Conservation (phyloP, 2,329 filamentous ascomycete species). For the Immersiporthe knoxdaviesiana region DNA sequence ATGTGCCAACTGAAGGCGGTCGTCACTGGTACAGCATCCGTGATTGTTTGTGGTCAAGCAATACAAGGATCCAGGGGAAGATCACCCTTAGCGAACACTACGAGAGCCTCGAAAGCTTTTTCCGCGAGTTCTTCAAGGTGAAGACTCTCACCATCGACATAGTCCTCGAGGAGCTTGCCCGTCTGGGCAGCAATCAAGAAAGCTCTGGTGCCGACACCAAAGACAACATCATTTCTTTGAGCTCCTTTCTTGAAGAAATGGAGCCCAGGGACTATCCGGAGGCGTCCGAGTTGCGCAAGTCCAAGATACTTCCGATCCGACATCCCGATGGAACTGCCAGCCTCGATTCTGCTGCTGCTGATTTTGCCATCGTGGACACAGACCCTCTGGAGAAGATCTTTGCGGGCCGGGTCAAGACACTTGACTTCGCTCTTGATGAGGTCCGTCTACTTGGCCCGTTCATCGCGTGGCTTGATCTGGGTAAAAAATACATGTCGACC, state of each 20-base stretch:
- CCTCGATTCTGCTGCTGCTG: slow-evolving; percentile 14
- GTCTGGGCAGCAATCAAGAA: slow-evolving; percentile 24
- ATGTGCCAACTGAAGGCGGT: slow-evolving; percentile 5
- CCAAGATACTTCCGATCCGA: slow-evolving; percentile 35
- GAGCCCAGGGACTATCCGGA: background rate
- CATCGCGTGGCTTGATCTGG: slow-evolving; percentile 40
- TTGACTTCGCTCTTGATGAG: slow-evolving; percentile 43
- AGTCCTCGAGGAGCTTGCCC: slow-evolving; percentile 39
- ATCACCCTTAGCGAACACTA: slow-evolving; percentile 28
- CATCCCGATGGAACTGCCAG: slow-evolving; percentile 28
- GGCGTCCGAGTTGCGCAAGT: slow-evolving; percentile 12
- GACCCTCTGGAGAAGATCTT: slow-evolving; percentile 37
- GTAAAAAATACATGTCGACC: slow-evolving; percentile 39
- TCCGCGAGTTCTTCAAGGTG: slow-evolving; percentile 36
- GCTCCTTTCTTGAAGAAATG: slow-evolving; percentile 36
- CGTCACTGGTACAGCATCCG: slow-evolving; percentile 12
- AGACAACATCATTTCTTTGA: slow-evolving; percentile 39
- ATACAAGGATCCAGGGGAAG: slow-evolving; percentile 19
- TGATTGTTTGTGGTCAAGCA: slow-evolving; percentile 29
- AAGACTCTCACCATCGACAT: slow-evolving; percentile 37
- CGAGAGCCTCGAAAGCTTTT: slow-evolving; percentile 18
- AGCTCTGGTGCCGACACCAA: slow-evolving; percentile 35
- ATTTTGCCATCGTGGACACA: slow-evolving; percentile 43
- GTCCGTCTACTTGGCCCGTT: slow-evolving; percentile 37
- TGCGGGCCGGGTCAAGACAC: slow-evolving; percentile 34